Evolutionary conservation across 768 basidiomycete species (phyloP), one percentile per base, ranked within the genome.

Genomic region (Lactarius akahatsu): DNA sequence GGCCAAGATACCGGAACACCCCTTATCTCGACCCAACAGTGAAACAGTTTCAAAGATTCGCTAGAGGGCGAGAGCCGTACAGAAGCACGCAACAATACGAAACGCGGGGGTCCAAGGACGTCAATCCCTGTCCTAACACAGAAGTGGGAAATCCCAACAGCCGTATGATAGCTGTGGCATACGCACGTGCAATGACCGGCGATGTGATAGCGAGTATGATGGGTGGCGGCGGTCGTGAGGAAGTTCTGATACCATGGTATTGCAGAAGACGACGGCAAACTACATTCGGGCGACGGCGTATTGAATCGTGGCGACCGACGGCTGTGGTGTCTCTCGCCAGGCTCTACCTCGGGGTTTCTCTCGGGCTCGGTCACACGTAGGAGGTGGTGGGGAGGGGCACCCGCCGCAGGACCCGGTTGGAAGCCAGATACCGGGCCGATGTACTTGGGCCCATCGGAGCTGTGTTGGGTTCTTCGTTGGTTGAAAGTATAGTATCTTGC

Each of bases 31-130:
- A 52, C 50, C 38, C 26, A 52, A 52, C 50, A 23, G 6, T 52
- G 50, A 52, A 52, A 52, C 43, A n/a, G 32, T 61, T 61, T 61
- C 47, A 61, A 47, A 26, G 8, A 1, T 38, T 34, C 32, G 23
- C 23, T 9, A n/a, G 45, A 36, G 45, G 23, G 34, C n/a, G 23
- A 45, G 30, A 32, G 28, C 16, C 59, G n/a, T 61, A 11, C n/a
- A 45, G 60, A 52, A 61, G 32, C 30, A 47, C 11, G 28, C 28
- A 26, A n/a, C 59, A 30, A 30, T 30, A 52, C 28, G n/a, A n/a
- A 30, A 32, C 20, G 18, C 43, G 30, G 26, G 36, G 28, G 1
- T 6, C 59, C 30, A 32, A 34, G 20, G 13, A 34, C 30, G 59
- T 43, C 34, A 32, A 34, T 32, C 41, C 32, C 34, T 43, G 30